Percentiles rank a stretch among this genome's conserved stretches.
These are phyloP conservation scores for Trichosporon inkin DNA, from an alignment of 1,284 basidiomycete genomes.

Conservation along the genomic window DNA sequence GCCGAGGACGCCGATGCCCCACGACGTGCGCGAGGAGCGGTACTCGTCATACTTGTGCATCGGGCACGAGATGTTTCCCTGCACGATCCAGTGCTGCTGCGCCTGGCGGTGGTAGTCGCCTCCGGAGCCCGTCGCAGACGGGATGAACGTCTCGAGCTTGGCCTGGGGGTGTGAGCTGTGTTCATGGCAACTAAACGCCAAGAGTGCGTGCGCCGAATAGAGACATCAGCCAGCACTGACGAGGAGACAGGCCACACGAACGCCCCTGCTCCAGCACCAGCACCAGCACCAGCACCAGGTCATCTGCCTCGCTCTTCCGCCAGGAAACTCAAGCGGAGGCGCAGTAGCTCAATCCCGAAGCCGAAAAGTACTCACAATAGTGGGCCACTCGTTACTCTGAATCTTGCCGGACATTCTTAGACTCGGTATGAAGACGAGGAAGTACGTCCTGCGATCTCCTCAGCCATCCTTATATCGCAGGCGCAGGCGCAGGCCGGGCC, in stretches of 20 bases:
- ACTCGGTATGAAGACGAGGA: neutral
- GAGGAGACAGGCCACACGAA: too few relatives aligned
- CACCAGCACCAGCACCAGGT: too few relatives aligned
- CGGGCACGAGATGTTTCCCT: slow-evolving; percentile 50
- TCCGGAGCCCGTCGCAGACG: slow-evolving; percentile 50
- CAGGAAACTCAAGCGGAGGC: too few relatives aligned
- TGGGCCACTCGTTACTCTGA: slow-evolving; percentile 19
- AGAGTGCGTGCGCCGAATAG: neutral
- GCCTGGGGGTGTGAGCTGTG: slow-evolving; percentile 25
- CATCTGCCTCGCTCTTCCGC: too few relatives aligned
- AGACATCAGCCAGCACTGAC: neutral
- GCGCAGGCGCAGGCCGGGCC: too few relatives aligned
- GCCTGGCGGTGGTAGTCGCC: slow-evolving; percentile 56
- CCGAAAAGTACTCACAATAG: slow-evolving; percentile 27
- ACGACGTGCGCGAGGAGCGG: slow-evolving; percentile 52
- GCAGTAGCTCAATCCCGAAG: too few relatives aligned
- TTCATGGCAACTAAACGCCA: neutral
- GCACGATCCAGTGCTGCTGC: slow-evolving; percentile 48
- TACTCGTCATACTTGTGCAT: slow-evolving; percentile 55
- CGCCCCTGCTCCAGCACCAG: too few relatives aligned
- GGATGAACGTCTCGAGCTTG: slow-evolving; percentile 52
- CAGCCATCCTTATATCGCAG: neutral
- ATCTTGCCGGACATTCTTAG: slow-evolving; percentile 16
- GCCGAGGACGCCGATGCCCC: slow-evolving; percentile 52
- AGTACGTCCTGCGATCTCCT: neutral